Conservation (phyloP, 108 stramenopile genomes). For the Nannochloropsis oceanica region DNA sequence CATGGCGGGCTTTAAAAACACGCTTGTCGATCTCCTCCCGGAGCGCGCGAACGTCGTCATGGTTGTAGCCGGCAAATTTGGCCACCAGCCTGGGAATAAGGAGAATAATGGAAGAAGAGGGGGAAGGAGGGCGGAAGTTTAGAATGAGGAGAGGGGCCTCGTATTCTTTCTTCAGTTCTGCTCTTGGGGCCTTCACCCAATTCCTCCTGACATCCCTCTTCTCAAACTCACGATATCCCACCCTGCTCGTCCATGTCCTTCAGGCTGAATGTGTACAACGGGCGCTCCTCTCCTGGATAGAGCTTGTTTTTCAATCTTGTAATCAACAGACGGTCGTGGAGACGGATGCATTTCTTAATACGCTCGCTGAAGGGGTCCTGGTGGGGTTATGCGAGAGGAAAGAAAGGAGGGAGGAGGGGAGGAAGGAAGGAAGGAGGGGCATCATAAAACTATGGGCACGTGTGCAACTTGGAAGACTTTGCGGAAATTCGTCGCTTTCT, state of each 20-base stretch:
- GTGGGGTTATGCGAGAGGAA: too few species aligned
- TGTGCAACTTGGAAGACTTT: too few species aligned
- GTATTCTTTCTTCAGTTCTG: too few species aligned
- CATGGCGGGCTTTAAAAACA: not conserved
- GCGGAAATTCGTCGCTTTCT: too few species aligned
- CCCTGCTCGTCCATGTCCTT: not conserved
- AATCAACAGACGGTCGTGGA: not conserved
- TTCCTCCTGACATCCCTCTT: too few species aligned
- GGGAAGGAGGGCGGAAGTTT: too few species aligned
- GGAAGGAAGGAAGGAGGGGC: too few species aligned
- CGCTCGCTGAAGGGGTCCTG: not conserved
- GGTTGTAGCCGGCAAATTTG: not conserved
- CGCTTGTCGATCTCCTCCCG: not conserved
- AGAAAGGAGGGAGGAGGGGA: too few species aligned
- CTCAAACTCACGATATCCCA: not conserved
- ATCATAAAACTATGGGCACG: too few species aligned
- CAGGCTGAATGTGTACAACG: not conserved
- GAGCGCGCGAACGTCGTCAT: not conserved
- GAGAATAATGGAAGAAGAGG: not conserved
- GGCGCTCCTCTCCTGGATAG: not conserved
- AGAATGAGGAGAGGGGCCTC: too few species aligned
- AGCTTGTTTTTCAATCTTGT: not conserved
- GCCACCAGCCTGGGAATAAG: not conserved
- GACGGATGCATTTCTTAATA: not conserved
- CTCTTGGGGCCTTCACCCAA: too few species aligned